These are phyloP conservation scores for Salix arbutifolia DNA, from an alignment of 345 rosid genomes.

Conservation along the genomic window DNA sequence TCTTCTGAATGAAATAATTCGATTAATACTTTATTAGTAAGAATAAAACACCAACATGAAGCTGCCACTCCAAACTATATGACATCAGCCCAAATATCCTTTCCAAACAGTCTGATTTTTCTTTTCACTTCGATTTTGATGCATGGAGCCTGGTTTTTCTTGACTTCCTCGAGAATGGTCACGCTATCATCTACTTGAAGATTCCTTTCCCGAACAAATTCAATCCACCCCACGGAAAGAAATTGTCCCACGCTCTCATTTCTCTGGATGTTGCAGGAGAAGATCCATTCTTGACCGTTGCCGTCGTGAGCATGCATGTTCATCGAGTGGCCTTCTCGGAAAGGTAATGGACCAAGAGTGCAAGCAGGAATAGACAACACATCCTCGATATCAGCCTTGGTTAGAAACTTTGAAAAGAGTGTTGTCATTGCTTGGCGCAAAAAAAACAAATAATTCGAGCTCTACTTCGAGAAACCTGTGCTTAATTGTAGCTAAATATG, in stretches of 20 bases:
- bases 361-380: not conserved
- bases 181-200: constrained; percentile 3
- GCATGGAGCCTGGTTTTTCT: not conserved
- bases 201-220: not conserved
- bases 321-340: not conserved
- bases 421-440: not conserved
- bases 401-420: not conserved
- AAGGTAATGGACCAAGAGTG: not conserved
- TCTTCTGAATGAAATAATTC: too few species aligned
- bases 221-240: constrained; percentile 6
- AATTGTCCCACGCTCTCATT: not conserved
- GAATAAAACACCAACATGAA: too few species aligned
- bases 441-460: not conserved
- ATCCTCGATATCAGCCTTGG: not conserved
- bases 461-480: not conserved
- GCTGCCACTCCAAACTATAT: not conserved
- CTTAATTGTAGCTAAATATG: not conserved
- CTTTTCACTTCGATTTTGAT: constrained; percentile 8
- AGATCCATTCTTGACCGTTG: not conserved
- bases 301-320: constrained; percentile 5
- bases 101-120: constrained; percentile 11
- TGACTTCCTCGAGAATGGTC: not conserved
- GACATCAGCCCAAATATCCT: constrained; percentile 9
- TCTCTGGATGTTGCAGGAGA: not conserved
- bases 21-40: too few species aligned